Evolutionary conservation across 352 stramenopile species (phyloP).

Genomic region (Pythium rhizo-oryzae): DNA sequence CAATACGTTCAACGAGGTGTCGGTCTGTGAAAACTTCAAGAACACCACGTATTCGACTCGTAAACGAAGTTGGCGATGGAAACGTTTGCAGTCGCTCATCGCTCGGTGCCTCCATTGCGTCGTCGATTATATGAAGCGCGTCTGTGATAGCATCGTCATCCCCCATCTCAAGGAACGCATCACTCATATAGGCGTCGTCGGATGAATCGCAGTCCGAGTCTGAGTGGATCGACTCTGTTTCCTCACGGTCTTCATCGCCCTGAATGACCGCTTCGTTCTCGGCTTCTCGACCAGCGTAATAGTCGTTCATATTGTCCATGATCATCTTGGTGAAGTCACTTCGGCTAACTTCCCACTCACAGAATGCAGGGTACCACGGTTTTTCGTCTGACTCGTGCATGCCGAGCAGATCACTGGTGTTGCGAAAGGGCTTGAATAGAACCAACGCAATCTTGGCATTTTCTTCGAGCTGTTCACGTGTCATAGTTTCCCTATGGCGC

Average conservation of each 20-base stretch:
- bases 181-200: neutral
- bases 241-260: neutral
- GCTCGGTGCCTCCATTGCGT: neutral
- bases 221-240: neutral
- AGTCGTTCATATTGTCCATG: conserved; percentile 22
- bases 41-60: neutral
- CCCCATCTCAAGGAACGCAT: neutral
- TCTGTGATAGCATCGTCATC: neutral
- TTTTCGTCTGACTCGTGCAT: neutral
- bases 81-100: neutral
- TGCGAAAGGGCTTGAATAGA: conserved; percentile 25
- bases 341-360: neutral
- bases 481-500: conserved; percentile 2
- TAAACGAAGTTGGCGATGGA: neutral
- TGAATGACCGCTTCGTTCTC: conserved; percentile 5
- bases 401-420: neutral
- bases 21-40: neutral
- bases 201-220: neutral
- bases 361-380: conserved; percentile 11
- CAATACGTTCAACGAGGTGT: neutral
- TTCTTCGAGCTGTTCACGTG: neutral
- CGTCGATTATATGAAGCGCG: neutral
- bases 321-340: conserved; percentile 14
- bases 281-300: neutral
- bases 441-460: conserved; percentile 15